These are phyloP conservation scores for Tillandsia leiboldiana DNA, from an alignment of 176 grass and related monocot genomes.

Conservation along the genomic window DNA sequence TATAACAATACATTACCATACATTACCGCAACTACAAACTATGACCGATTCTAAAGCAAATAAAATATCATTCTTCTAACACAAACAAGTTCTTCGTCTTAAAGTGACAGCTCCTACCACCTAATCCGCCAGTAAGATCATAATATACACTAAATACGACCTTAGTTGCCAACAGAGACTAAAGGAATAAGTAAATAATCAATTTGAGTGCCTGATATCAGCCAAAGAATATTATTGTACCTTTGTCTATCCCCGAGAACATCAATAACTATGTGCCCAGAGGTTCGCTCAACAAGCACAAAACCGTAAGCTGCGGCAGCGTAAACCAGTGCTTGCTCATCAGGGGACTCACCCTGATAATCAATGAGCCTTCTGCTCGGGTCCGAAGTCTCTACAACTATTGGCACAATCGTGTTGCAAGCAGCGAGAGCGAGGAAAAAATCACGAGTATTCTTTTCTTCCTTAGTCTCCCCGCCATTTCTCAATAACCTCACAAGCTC, in stretches of 20 bases:
- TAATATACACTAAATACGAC: background rate
- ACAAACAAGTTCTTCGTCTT: too few species aligned
- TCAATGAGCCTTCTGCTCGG: slow-evolving; percentile 44
- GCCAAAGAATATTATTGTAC: slow-evolving; percentile 25
- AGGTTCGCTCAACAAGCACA: slow-evolving; percentile 71
- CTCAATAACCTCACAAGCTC: slow-evolving; percentile 43
- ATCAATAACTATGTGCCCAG: slow-evolving; percentile 69
- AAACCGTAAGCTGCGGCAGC: slow-evolving; percentile 83
- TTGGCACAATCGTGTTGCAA: slow-evolving; percentile 89
- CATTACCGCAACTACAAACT: too few species aligned
- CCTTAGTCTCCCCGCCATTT: slow-evolving; percentile 21
- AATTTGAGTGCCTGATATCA: too few species aligned
- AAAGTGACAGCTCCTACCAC: too few species aligned
- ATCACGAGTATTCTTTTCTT: slow-evolving; percentile 31
- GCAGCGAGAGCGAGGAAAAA: slow-evolving; percentile 75
- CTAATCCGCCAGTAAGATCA: background rate
- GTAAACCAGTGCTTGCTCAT: slow-evolving; percentile 82
- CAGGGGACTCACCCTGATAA: slow-evolving; percentile 94
- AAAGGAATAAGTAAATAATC: background rate
- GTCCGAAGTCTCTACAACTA: slow-evolving; percentile 28
- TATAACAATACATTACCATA: too few species aligned
- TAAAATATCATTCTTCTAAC: too few species aligned
- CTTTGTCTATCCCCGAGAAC: slow-evolving; percentile 72
- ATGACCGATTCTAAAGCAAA: too few species aligned
- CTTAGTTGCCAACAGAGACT: background rate